Percentiles rank a stretch among this genome's conserved stretches.
Evolutionary conservation across 305 asterid genomes (phyloP).

Genomic region (Rubia occidens): DNA sequence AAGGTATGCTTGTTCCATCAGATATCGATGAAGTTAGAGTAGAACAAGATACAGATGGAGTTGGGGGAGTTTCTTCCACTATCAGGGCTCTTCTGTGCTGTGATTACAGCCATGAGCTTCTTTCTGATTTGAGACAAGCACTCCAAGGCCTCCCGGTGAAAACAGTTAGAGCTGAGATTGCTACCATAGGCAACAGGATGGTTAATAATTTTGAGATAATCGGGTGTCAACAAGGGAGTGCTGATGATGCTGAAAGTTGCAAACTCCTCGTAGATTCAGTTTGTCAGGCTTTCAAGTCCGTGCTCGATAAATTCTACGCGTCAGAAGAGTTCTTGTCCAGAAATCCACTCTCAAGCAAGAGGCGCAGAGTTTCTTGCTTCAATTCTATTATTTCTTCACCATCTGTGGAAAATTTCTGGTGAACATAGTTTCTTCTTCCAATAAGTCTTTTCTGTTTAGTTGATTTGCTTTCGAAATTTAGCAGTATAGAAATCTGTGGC

Average conservation of each 20-base stretch:
- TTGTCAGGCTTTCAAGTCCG: conserved; percentile 42
- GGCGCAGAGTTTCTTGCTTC: conserved; percentile 49
- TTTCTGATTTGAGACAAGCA: conserved; percentile 48
- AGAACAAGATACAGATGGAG: conserved; percentile 35
- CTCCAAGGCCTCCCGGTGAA: conserved; percentile 50
- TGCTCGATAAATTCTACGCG: conserved; percentile 4
- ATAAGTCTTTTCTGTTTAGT: conserved; percentile 23
- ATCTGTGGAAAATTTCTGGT: conserved; percentile 47
- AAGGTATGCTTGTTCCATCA: conserved; percentile 53
- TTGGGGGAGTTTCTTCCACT: conserved; percentile 29
- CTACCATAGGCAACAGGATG: conserved; percentile 67
- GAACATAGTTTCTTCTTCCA: conserved; percentile 23
- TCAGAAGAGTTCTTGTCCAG: conserved; percentile 54
- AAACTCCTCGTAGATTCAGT: conserved; percentile 37
- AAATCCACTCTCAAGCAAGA: conserved; percentile 43
- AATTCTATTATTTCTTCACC: conserved; percentile 18
- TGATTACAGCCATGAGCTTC: conserved; percentile 58
- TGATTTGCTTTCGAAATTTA: conserved; percentile 7
- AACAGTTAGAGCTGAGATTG: conserved; percentile 52
- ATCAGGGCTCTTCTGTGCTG: conserved; percentile 65
- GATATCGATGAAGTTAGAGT: conserved; percentile 62
- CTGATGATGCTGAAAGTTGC: conserved; percentile 31
- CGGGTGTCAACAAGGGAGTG: conserved; percentile 22
- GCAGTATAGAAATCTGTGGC: conserved; percentile 21
- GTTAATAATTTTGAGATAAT: conserved; percentile 50